Conservation (phyloP, 1,284 basidiomycete genomes). For the Heterobasidion annosum region DNA sequence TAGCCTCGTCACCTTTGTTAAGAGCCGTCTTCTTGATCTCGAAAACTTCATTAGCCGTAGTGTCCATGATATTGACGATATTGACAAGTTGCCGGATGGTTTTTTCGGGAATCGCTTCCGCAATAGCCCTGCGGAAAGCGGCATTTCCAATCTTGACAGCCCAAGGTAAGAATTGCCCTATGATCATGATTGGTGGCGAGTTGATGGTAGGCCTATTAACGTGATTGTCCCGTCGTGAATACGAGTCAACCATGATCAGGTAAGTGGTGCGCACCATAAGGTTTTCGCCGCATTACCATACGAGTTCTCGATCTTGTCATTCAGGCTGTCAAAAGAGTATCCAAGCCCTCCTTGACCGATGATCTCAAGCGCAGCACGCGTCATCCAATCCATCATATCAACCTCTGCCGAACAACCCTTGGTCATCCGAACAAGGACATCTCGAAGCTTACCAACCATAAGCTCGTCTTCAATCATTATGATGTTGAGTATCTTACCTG, state of each 20-base stretch:
- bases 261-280: slow-evolving; percentile 12
- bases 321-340: slow-evolving; percentile 25
- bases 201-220: slow-evolving; percentile 10
- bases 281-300: slow-evolving; percentile 20
- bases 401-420: neutral
- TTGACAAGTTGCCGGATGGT: slow-evolving; percentile 20
- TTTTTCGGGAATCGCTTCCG: slow-evolving; percentile 22
- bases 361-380: slow-evolving; percentile 18
- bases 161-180: slow-evolving; percentile 21
- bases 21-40: slow-evolving; percentile 24
- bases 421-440: neutral
- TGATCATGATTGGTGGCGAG: slow-evolving; percentile 16
- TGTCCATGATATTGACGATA: slow-evolving; percentile 25
- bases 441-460: neutral
- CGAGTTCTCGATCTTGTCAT: slow-evolving; percentile 12
- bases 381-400: slow-evolving; percentile 18
- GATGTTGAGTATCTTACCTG: slow-evolving; percentile 8
- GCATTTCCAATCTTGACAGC: neutral
- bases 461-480: neutral
- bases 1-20: slow-evolving; percentile 22
- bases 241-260: slow-evolving; percentile 1
- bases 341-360: slow-evolving; percentile 20
- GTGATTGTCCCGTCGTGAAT: too few relatives aligned
- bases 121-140: slow-evolving; percentile 21
- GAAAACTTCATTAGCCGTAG: slow-evolving; percentile 25